Percentiles rank a stretch among this genome's conserved stretches.
phyloP scores from a whole-genome alignment of 1,139 yeast species.

The Yamadazyma diospyri region DNA sequence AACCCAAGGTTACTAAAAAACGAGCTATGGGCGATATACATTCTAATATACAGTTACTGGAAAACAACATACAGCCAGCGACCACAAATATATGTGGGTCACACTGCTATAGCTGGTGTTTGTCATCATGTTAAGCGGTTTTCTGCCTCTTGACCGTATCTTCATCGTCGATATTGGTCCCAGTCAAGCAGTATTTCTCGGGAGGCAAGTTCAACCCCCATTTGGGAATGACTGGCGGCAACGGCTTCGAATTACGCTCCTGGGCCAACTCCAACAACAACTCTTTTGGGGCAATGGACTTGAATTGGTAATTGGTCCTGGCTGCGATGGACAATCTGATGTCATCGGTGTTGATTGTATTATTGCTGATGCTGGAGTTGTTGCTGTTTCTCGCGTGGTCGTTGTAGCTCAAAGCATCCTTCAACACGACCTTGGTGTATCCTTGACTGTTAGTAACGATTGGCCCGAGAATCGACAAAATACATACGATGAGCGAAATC shows the following conservation, averaged over 20 bases:
- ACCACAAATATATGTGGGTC: too few relatives aligned
- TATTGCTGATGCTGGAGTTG: constrained; percentile 35
- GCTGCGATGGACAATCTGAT: constrained; percentile 91
- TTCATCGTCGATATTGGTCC: constrained; percentile 60
- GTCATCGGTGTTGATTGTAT: constrained; percentile 78
- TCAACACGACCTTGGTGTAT: constrained; percentile 80
- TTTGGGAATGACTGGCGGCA: constrained; percentile 88
- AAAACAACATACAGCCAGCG: too few relatives aligned
- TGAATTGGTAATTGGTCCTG: constrained; percentile 88
- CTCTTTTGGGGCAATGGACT: constrained; percentile 94
- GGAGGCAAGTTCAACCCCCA: constrained; percentile 97
- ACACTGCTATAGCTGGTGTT: too few relatives aligned
- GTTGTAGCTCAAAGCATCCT: constrained; percentile 83
- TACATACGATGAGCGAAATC: constrained; percentile 72
- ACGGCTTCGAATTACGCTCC: constrained; percentile 82
- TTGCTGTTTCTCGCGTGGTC: constrained; percentile 64
- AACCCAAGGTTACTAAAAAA: too few relatives aligned
- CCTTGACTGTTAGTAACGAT: constrained; percentile 10
- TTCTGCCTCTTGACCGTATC: constrained; percentile 22
- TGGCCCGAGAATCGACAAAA: not conserved
- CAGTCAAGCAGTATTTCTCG: constrained; percentile 91
- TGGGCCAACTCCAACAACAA: constrained; percentile 84
- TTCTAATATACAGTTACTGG: too few relatives aligned
- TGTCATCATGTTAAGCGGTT: constrained; percentile 5
- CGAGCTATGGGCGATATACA: too few relatives aligned